Evolutionary conservation across 2,329 filamentous ascomycete genomes (phyloP).

Genomic region (Fusarium oligoseptatum): DNA sequence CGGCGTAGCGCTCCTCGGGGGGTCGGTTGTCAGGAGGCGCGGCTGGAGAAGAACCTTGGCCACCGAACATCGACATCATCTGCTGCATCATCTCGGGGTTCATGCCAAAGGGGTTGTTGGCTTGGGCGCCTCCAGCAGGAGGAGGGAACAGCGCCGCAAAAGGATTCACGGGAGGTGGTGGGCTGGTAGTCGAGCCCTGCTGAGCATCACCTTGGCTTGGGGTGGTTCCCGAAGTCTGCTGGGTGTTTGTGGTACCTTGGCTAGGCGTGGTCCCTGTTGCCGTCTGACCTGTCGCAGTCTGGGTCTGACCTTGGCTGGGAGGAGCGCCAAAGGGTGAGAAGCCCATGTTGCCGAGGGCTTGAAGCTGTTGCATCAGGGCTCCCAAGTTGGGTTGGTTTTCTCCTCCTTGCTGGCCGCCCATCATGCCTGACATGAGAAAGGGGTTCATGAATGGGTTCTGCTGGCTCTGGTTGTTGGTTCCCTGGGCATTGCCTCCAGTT

Average conservation of each 20-base stretch:
- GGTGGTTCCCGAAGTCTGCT: conserved; percentile 41
- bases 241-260: conserved; percentile 42
- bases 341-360: conserved; percentile 47
- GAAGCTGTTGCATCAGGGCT: conserved; percentile 47
- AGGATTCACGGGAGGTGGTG: conserved; percentile 69
- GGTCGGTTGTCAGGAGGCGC: conserved; percentile 84
- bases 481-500: conserved; percentile 48
- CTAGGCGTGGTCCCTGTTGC: conserved; percentile 47
- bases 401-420: conserved; percentile 34
- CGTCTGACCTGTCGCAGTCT: conserved; percentile 47
- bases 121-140: conserved; percentile 43
- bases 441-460: conserved; percentile 61
- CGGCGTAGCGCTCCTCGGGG: conserved; percentile 92
- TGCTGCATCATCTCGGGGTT: conserved; percentile 69
- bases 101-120: conserved; percentile 60
- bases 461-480: conserved; percentile 43
- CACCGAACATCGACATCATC: conserved; percentile 64
- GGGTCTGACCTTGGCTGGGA: conserved; percentile 10
- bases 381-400: conserved; percentile 23
- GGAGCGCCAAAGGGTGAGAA: conserved; percentile 54
- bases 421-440: conserved; percentile 46
- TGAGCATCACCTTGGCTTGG: conserved; percentile 24
- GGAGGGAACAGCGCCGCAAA: conserved; percentile 74
- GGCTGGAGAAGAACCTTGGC: conserved; percentile 58
- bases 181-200: conserved; percentile 50